phyloP scores from a whole-genome alignment of 306 rosid genomes.

The cucumber (Cucumis sativus) region DNA sequence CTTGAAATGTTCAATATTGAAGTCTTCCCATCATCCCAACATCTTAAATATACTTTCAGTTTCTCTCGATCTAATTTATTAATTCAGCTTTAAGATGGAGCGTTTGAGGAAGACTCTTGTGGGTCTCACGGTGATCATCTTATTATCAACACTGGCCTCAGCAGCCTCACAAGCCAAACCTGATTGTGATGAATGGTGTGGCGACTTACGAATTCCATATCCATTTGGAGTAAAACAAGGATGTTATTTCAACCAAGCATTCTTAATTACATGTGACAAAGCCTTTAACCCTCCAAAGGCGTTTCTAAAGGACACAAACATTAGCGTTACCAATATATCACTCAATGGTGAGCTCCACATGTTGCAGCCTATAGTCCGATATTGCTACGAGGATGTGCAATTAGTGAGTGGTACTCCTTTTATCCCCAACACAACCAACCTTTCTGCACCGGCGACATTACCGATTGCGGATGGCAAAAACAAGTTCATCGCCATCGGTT shows the following conservation, averaged over 20 bases:
- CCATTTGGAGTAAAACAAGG: conserved; percentile 22
- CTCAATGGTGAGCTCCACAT: neutral
- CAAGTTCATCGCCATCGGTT: conserved; percentile 17
- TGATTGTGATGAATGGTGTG: conserved; percentile 20
- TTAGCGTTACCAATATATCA: conserved; percentile 7
- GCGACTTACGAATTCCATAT: conserved; percentile 25
- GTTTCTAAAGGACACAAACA: neutral
- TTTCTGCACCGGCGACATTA: neutral
- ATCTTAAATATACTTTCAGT: no score
- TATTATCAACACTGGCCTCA: no score
- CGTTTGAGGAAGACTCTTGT: neutral
- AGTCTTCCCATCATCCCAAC: no score
- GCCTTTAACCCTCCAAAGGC: neutral
- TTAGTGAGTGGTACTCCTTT: neutral
- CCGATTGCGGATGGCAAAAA: conserved; percentile 1
- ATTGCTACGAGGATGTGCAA: neutral
- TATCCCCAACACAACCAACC: neutral
- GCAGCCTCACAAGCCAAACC: neutral
- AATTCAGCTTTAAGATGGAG: neutral
- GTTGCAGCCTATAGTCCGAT: neutral
- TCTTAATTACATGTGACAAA: conserved; percentile 9
- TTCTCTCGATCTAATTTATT: no score
- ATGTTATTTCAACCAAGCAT: neutral
- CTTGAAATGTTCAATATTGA: no score
- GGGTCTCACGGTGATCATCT: no score